These are phyloP conservation scores for Zychaea mexicana DNA, from an alignment of 371 early-diverging fungal genomes.

Conservation along the genomic window DNA sequence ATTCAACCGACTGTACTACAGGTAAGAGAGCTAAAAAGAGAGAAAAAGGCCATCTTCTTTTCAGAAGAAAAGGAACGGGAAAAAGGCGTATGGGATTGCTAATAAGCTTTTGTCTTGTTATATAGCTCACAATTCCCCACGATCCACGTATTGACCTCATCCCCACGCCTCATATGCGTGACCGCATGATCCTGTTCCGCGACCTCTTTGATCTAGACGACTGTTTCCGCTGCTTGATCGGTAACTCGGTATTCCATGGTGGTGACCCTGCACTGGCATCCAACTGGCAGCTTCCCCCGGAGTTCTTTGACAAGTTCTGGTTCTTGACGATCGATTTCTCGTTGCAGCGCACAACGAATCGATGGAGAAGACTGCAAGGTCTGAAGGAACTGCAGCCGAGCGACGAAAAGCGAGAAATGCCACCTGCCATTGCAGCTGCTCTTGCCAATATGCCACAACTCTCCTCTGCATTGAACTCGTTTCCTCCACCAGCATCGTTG, in stretches of 20 bases:
- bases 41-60: too few relatives aligned
- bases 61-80: neutral
- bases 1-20: conserved; percentile 49
- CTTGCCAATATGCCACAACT: conserved; percentile 13
- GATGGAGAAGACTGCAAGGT: conserved; percentile 36
- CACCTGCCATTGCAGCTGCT: neutral
- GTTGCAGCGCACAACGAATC: conserved; percentile 37
- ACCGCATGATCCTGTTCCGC: conserved; percentile 64
- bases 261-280: conserved; percentile 58
- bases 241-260: conserved; percentile 55
- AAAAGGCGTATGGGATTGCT: too few relatives aligned
- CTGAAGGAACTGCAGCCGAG: conserved; percentile 20
- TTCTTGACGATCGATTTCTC: conserved; percentile 53
- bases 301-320: conserved; percentile 62
- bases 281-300: conserved; percentile 59
- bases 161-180: conserved; percentile 62
- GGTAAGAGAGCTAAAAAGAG: conserved; percentile 31
- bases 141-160: conserved; percentile 64
- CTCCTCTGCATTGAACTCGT: neutral
- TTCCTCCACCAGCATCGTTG: neutral
- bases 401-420: neutral
- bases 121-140: conserved; percentile 55
- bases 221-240: conserved; percentile 54
- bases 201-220: conserved; percentile 62
- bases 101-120: neutral